These are phyloP conservation scores for Penicillium bialowiezense DNA, from an alignment of 495 filamentous ascomycete genomes.

Conservation along the genomic window DNA sequence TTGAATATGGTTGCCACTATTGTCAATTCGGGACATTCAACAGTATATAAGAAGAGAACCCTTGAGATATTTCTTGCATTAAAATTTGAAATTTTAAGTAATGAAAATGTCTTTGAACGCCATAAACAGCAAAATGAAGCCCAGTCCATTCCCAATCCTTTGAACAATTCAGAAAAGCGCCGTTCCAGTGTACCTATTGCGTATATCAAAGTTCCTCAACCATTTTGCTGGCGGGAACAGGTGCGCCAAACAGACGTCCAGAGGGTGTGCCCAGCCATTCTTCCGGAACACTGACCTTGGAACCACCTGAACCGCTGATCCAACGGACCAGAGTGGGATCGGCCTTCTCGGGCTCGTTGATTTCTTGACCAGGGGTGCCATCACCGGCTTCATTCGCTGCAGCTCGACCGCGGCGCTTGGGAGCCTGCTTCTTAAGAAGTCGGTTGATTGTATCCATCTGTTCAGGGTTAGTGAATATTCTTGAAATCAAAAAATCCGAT, in stretches of 20 bases:
- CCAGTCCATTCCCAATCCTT: constrained; percentile 10
- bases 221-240: constrained; percentile 32
- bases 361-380: constrained; percentile 53
- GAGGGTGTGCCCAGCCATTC: constrained; percentile 74
- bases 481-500: background rate
- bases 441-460: constrained; percentile 98
- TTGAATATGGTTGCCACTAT: background rate
- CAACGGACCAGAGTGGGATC: constrained; percentile 74
- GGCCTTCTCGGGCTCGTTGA: constrained; percentile 52
- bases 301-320: constrained; percentile 70
- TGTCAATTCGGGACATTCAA: background rate
- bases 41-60: background rate
- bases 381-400: constrained; percentile 47
- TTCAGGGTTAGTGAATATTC: background rate
- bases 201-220: constrained; percentile 43
- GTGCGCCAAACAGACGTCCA: constrained; percentile 57
- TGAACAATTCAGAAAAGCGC: constrained; percentile 26
- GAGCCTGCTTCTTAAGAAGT: constrained; percentile 90
- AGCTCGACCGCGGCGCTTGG: constrained; percentile 66
- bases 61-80: background rate
- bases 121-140: constrained; percentile 7
- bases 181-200: constrained; percentile 12
- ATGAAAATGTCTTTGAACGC: constrained; percentile 11
- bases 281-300: constrained; percentile 68
- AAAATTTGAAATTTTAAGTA: constrained; percentile 1